Base-by-base conservation (phyloP, 257 asterid species). In the Solanum stenotomum region DNA sequence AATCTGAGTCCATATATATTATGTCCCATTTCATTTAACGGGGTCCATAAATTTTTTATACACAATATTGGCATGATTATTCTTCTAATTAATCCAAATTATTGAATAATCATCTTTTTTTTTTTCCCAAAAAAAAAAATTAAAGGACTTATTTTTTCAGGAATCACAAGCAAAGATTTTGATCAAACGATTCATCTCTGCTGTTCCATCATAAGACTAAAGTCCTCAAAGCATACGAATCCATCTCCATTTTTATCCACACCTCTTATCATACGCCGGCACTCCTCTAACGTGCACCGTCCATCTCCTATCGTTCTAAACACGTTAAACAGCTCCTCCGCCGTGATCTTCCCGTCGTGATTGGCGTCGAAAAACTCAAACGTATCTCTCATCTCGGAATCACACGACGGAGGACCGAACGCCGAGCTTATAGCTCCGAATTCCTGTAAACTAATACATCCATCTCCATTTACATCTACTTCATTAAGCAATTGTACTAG, bases 351-450 rank as follows among this genome's bases (percentile, higher is more conserved):
- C 56, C 91, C 91, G 78, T 90, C 87, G 7, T 87, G 86, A 52
- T 90, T 70, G 15, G 84, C 16, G 49, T 90, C 91, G 34, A 87
- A 90, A 40, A 90, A 85, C 11, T 90, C 89, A 84, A 94, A 94
- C 79, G 91, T 77, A 13, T 85, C 92, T 84, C 92, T 90, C 70
- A 93, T 20, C 92, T 94, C 95, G 44, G 27, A 87, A 89, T 87
- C 92, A 88, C 94, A 87, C 1, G 94, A 85, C 86, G 94, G 94
- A 59, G 91, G 92, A 12, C 88, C 93, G 75, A 94, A 92, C 1
- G 93, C 95, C 85, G 93, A 86, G 49, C 94, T 91, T 76, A 94
- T 89, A 16, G 90, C 93, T 83, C 87, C 87, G 87, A 93, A 93
- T 70, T 92, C 96, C 90, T 93, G 92, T 89, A 92, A 61, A 71